Evolutionary conservation across 805 yeast species (phyloP).

Genomic region (Blastobotrys americana): DNA sequence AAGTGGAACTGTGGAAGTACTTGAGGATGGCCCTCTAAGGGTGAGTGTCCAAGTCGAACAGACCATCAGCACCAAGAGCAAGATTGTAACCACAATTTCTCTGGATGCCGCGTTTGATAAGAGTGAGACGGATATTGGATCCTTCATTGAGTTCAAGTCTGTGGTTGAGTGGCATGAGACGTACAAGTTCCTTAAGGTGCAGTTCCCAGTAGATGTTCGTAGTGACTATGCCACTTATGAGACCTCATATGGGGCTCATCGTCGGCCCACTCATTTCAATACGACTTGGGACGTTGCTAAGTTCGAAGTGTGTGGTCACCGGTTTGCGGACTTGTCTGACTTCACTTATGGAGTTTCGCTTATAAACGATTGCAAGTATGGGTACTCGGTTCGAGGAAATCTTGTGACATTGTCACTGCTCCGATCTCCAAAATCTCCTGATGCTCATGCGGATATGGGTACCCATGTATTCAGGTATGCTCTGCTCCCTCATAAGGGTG

Average conservation of each 20-base stretch:
- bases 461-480: constrained; percentile 76
- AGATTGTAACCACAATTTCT: constrained; percentile 61
- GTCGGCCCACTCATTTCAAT: constrained; percentile 89
- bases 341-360: constrained; percentile 79
- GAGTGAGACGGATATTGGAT: constrained; percentile 25
- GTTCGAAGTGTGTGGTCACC: constrained; percentile 92
- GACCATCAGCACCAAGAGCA: constrained; percentile 48
- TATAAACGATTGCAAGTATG: constrained; percentile 80
- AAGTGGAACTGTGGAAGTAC: constrained; percentile 35
- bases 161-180: constrained; percentile 81
- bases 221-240: constrained; percentile 79
- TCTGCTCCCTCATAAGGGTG: constrained; percentile 72
- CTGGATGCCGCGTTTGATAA: constrained; percentile 43
- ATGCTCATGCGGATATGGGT: constrained; percentile 92
- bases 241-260: constrained; percentile 88
- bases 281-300: constrained; percentile 96
- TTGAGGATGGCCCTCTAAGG: constrained; percentile 48
- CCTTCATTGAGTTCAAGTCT: constrained; percentile 45
- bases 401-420: constrained; percentile 76
- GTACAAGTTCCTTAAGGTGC: constrained; percentile 85
- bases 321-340: constrained; percentile 88
- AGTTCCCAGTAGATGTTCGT: constrained; percentile 82
- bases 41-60: constrained; percentile 59
- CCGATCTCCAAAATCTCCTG: constrained; percentile 92
- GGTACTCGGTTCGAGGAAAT: constrained; percentile 91